Base-by-base conservation (phyloP, 306 rosid genomes). In the Castanospermum australe region DNA sequence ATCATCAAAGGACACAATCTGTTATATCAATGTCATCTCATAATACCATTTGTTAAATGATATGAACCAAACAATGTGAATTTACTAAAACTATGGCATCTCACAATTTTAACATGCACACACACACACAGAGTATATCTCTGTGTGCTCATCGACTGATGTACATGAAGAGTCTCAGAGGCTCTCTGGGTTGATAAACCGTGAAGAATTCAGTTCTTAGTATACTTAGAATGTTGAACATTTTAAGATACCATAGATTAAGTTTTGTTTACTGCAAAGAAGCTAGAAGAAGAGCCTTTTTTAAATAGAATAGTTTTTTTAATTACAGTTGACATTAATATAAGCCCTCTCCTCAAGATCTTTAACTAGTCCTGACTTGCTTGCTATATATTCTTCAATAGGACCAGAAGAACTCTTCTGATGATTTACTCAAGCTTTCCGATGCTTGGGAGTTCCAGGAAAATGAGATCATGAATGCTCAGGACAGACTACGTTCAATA, bases 401-500 rank as follows among this genome's bases (percentile, higher is more conserved):
- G 99, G 96, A 30, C 67, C 89, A 62, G 64, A 76, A 85, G 81
- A 76, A 76, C 87, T 79, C 87, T 75, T 84, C 92, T 20, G 89
- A 87, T 70, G 89, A 89, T 73, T 79, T 84, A 69, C 86, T 12
- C 78, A 78, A 78, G 69, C 84, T 87, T 74, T 87, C 86, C 1
- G 97, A 94, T 84, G 81, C 84, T 6, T 94, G 88, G 86, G 98
- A 94, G 81, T 94, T 94, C 84, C 96, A 88, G 89, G 94, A 92
- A 87, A 89, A 81, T 82, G 92, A 89, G 88, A 86, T 94, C 44
- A 87, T 91, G 84, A 82, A 87, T 69, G 87, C 96, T 83, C 76
- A 84, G 76, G 87, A 81, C 82, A 84, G 73, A 68, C 84, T 96
- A 64, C 90, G 98, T 28, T 88, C 98, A 17, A 70, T 88, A 52